Conservation (phyloP, 2,329 filamentous ascomycete genomes). For the Cladosporium phlei region DNA sequence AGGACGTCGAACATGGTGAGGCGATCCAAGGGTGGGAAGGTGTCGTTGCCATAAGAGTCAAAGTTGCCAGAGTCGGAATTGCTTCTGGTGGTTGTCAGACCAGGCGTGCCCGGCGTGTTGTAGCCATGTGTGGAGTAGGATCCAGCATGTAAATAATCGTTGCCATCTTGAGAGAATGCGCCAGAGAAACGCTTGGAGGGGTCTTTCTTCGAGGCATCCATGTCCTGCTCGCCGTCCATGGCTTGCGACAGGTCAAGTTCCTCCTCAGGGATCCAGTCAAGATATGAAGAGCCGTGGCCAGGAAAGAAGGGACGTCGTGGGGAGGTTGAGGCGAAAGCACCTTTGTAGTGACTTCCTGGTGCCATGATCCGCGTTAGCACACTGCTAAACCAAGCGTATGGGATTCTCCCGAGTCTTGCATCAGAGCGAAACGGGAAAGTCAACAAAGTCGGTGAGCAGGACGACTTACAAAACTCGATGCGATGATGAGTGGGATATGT, state of each 20-base stretch:
- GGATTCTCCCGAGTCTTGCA: no score
- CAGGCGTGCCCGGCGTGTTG: slow-evolving; percentile 40
- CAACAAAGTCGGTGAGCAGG: no score
- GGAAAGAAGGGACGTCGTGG: slow-evolving; percentile 24
- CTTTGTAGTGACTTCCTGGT: background rate
- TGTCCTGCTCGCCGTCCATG: slow-evolving; percentile 25
- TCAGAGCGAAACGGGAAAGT: no score
- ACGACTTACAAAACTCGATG: no score
- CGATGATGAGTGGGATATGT: no score
- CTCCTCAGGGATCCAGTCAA: slow-evolving; percentile 15
- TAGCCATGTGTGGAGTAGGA: slow-evolving; percentile 33
- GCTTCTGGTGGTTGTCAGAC: slow-evolving; percentile 70
- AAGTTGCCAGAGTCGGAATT: slow-evolving; percentile 71
- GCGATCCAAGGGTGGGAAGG: slow-evolving; percentile 81
- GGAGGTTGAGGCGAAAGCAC: background rate
- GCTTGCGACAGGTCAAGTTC: background rate
- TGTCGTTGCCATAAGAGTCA: slow-evolving; percentile 76
- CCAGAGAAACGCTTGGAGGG: slow-evolving; percentile 18
- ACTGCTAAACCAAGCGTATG: background rate
- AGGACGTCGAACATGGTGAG: slow-evolving; percentile 88
- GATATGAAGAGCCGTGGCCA: slow-evolving; percentile 25
- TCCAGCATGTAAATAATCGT: slow-evolving; percentile 34
- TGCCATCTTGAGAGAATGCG: slow-evolving; percentile 14
- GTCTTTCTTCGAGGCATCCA: slow-evolving; percentile 29
- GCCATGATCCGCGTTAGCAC: background rate